These are phyloP conservation scores for Neostapfia colusana DNA, from an alignment of 176 grass and related monocot species.

Conservation along the genomic window DNA sequence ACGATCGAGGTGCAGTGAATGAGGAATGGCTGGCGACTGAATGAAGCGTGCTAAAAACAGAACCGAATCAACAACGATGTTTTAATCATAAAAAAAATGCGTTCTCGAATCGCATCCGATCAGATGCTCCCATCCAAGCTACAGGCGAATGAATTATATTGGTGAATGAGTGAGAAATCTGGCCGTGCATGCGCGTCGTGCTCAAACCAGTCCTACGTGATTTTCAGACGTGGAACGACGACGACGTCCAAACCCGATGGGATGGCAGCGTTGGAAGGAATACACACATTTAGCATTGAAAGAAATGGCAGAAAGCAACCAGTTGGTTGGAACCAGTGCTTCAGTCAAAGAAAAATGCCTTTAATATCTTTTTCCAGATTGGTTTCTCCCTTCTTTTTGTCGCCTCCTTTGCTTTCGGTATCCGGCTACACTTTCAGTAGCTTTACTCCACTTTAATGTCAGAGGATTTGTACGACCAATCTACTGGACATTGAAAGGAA, in stretches of 20 bases:
- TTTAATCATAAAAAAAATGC: not conserved
- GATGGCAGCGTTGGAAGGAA: not conserved
- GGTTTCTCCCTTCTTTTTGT: not conserved
- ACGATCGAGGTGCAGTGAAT: constrained; percentile 16
- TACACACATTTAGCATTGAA: not conserved
- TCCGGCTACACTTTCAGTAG: constrained; percentile 38
- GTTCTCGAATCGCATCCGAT: constrained; percentile 36
- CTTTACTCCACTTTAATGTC: constrained; percentile 52
- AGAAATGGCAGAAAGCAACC: constrained; percentile 18
- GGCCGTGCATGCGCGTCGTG: constrained; percentile 31
- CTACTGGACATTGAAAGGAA: not conserved
- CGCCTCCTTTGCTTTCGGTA: constrained; percentile 22
- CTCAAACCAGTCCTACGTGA: not conserved
- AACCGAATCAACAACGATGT: not conserved
- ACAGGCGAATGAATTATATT: not conserved
- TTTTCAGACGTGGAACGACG: constrained; percentile 46
- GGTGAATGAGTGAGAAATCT: constrained; percentile 5
- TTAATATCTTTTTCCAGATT: not conserved
- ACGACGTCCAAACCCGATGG: not conserved
- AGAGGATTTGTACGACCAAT: not conserved
- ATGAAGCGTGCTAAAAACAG: constrained; percentile 32
- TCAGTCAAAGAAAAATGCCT: constrained; percentile 18
- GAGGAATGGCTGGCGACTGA: not conserved
- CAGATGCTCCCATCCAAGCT: constrained; percentile 24
- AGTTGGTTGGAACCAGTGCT: constrained; percentile 40